Conservation (phyloP, 2,329 filamentous ascomycete genomes). For the Tolypocladium cylindrosporum region DNA sequence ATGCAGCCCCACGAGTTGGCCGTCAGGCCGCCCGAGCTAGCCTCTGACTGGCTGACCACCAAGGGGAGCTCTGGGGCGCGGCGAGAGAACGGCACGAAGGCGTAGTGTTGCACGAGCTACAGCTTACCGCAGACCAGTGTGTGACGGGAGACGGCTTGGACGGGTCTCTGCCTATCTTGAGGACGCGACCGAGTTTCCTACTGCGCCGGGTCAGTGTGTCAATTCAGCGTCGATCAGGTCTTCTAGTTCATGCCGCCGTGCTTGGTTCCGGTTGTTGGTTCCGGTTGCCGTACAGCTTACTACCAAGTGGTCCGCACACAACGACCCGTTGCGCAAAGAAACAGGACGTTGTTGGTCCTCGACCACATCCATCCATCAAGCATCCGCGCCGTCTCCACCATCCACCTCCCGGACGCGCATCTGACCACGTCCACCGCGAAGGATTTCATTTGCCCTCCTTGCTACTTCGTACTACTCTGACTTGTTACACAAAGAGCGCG, state of each 20-base stretch:
- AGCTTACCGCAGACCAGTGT: background rate
- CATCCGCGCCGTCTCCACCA: background rate
- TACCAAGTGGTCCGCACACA: background rate
- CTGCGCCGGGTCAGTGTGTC: background rate
- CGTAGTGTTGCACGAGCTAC: background rate
- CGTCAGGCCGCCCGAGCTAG: constrained; percentile 3
- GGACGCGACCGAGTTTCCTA: too few relatives aligned
- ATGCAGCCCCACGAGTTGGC: constrained; percentile 34
- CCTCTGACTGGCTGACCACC: constrained; percentile 7
- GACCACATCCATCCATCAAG: background rate
- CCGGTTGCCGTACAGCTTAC: background rate
- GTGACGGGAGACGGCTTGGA: too few relatives aligned
- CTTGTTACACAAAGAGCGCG: background rate
- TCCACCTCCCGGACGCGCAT: background rate
- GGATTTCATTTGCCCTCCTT: background rate
- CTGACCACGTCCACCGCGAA: background rate
- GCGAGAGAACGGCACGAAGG: background rate
- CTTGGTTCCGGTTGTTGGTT: background rate
- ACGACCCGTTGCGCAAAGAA: background rate
- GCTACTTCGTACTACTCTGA: background rate
- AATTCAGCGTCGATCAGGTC: background rate
- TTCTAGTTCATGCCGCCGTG: background rate
- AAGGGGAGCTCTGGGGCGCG: background rate
- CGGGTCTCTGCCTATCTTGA: background rate
- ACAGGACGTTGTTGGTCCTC: background rate